Conservation (phyloP, 169 alveolate genomes). For the Theileria parva region DNA sequence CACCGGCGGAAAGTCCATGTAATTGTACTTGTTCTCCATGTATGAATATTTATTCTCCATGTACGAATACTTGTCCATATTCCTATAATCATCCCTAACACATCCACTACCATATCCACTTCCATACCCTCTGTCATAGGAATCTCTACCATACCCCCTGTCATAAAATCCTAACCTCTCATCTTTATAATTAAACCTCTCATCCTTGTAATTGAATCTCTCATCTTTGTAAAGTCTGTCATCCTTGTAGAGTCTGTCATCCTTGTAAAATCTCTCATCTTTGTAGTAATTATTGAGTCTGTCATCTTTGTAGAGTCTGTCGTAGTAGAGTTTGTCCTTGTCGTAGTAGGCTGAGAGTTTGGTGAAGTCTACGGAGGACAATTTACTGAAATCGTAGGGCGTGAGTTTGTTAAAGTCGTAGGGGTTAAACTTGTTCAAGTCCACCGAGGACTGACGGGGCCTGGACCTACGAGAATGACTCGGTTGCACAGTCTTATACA, state of each 20-base stretch:
- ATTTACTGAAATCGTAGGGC: background rate
- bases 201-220: no score
- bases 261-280: no score
- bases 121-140: background rate
- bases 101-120: background rate
- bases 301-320: no score
- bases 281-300: no score
- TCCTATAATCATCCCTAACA: background rate
- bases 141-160: no score
- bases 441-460: background rate
- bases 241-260: no score
- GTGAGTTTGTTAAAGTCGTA: background rate
- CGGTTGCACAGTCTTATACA: background rate
- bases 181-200: no score
- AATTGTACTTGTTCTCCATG: slow-evolving; percentile 9
- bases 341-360: background rate
- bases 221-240: no score
- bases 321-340: no score
- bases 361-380: background rate
- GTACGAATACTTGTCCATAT: slow-evolving; percentile 3
- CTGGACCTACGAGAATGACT: background rate
- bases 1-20: background rate
- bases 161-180: no score
- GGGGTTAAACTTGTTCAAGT: background rate
- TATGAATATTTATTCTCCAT: slow-evolving; percentile 3